Evolutionary conservation across 208 protist genomes (phyloP), one percentile per base, ranked within the genome.

Genomic region (Leishmania gerbilli): DNA sequence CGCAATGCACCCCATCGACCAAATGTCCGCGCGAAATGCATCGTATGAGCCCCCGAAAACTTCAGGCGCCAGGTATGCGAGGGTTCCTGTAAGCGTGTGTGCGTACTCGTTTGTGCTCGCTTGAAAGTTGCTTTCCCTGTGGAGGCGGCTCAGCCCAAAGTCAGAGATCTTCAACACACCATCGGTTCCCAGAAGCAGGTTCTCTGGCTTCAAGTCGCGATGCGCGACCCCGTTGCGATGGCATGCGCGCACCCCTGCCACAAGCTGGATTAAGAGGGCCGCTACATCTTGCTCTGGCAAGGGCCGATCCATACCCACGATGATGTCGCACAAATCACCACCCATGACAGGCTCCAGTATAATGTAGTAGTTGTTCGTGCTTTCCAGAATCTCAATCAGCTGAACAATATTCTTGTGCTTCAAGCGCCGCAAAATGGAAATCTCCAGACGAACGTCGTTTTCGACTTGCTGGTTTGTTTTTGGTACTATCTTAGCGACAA

Each of bases 131-230:
- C 87, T 90, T 78, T 94, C 89, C 27, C 88, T 85, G 74, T 97
- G 92, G n/a, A 98, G 87, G 0, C 93, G 88, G 71, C 92, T 96
- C 53, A 98, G 85, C 11, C 95, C 95, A 89, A 97, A 98, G 80
- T 98, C 95, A 31, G 92, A 93, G 56, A 98, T 96, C 79, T 98
- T 98, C 19, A 98, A 71, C 3, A 90, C 80, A 40, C 90, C 92
- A 65, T 88, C 87, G 15, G 85, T 89, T 3, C 86, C 92, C 60
- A 99, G 87, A 13, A 99, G 87, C 40, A 98, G 93, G 82, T 99
- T 99, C 82, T 99, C 97, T 8, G 96, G 96, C 86, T 99, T 99
- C 71, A 99, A 81, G 85, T 99, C 97, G 24, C 96, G 88, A 87
- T 99, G 97, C 37, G 97, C 96, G 0, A 99, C 88, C 47, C 94